These are phyloP conservation scores for Hanseniaspora nectarophila DNA, from an alignment of 805 yeast genomes.

Conservation along the genomic window DNA sequence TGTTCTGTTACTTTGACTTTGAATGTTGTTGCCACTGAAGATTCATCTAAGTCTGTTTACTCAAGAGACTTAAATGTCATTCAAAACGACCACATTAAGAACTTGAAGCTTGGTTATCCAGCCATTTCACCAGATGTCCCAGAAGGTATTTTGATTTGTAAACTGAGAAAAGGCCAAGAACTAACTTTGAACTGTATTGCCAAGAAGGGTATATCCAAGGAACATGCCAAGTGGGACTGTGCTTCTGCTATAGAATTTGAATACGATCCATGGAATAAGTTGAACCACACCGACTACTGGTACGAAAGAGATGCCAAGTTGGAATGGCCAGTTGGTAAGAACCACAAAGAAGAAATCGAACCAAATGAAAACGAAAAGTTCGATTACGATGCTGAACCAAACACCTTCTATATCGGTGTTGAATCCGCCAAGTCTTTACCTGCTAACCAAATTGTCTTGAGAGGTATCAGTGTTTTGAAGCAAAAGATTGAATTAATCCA, in stretches of 20 bases:
- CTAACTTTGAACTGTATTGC: constrained; percentile 83
- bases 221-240: constrained; percentile 98
- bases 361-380: constrained; percentile 78
- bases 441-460: constrained; percentile 77
- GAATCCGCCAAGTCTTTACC: constrained; percentile 86
- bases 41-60: constrained; percentile 78
- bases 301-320: constrained; percentile 74
- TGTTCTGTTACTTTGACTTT: constrained; percentile 82
- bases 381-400: constrained; percentile 73
- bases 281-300: constrained; percentile 94
- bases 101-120: constrained; percentile 56
- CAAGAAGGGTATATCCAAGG: constrained; percentile 92
- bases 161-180: constrained; percentile 85
- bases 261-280: constrained; percentile 97
- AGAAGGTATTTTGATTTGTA: constrained; percentile 83
- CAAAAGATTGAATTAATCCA: constrained; percentile 81
- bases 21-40: constrained; percentile 81
- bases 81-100: constrained; percentile 30
- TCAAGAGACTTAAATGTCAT: constrained; percentile 60
- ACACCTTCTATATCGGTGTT: constrained; percentile 71
- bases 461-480: constrained; percentile 76
- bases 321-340: constrained; percentile 88
- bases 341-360: constrained; percentile 92
- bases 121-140: constrained; percentile 64
- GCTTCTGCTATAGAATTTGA: constrained; percentile 92